Percentiles rank a stretch among this genome's conserved stretches.
Conservation (phyloP, 352 stramenopile genomes). For the Hyaloperonospora brassicae region DNA sequence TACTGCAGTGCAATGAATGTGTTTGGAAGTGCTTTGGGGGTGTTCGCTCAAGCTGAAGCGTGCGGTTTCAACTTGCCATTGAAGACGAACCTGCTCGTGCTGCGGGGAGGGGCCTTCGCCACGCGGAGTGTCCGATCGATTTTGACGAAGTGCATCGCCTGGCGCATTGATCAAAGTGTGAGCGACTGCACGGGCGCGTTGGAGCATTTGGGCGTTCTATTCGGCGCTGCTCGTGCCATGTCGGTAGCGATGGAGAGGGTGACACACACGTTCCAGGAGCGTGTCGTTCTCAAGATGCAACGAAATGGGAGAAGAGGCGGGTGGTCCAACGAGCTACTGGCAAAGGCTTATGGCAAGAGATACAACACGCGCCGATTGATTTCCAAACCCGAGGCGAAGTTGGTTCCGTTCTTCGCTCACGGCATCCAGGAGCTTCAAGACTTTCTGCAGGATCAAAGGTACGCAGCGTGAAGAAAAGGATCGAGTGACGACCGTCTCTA, state of each 20-base stretch:
- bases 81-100: slow-evolving; percentile 43
- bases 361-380: slow-evolving; percentile 51
- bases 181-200: slow-evolving; percentile 30
- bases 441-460: slow-evolving; percentile 48
- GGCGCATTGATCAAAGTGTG: slow-evolving; percentile 35
- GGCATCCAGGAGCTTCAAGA: slow-evolving; percentile 53
- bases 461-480: neutral
- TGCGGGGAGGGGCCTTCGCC: slow-evolving; percentile 33
- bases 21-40: slow-evolving; percentile 31
- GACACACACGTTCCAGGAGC: slow-evolving; percentile 48
- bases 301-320: slow-evolving; percentile 23
- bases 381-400: slow-evolving; percentile 45
- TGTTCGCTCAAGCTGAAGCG: slow-evolving; percentile 45
- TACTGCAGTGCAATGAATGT: slow-evolving; percentile 34
- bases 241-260: slow-evolving; percentile 32
- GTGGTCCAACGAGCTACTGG: slow-evolving; percentile 50
- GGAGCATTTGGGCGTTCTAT: slow-evolving; percentile 35
- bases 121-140: slow-evolving; percentile 27
- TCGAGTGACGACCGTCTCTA: neutral
- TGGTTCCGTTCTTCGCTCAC: slow-evolving; percentile 60
- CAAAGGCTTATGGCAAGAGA: slow-evolving; percentile 47
- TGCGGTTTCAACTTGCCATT: slow-evolving; percentile 44
- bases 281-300: slow-evolving; percentile 65
- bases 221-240: slow-evolving; percentile 31
- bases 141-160: slow-evolving; percentile 39